Conservation (phyloP, 1,284 basidiomycete genomes). For the Microbotryum intermedium region DNA sequence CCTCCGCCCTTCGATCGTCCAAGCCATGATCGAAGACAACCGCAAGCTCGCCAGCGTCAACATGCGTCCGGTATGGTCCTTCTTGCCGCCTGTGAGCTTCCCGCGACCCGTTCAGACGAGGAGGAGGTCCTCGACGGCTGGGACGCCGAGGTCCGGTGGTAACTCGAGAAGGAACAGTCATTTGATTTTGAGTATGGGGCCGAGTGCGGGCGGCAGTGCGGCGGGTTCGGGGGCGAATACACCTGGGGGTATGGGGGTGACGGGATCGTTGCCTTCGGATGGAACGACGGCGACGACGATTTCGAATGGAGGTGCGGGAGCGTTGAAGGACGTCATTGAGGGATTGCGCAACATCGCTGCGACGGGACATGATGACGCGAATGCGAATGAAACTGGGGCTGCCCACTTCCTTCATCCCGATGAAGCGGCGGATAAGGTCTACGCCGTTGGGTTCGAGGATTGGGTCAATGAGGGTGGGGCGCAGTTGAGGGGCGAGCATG, state of each 20-base stretch:
- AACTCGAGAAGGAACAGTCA: not conserved
- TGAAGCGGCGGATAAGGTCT: not conserved
- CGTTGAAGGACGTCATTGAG: constrained; percentile 3
- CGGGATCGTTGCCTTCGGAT: too few species aligned
- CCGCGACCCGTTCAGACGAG: not conserved
- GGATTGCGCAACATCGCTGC: not conserved
- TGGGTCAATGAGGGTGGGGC: constrained; percentile 31
- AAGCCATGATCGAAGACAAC: constrained; percentile 27
- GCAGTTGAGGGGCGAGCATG: constrained; percentile 35
- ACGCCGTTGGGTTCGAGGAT: constrained; percentile 26
- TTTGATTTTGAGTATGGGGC: too few species aligned
- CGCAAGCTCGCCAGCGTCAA: constrained; percentile 15
- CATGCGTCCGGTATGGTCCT: constrained; percentile 16
- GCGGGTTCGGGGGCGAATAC: too few species aligned
- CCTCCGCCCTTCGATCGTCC: constrained; percentile 27
- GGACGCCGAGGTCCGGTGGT: not conserved
- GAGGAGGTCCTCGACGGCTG: not conserved
- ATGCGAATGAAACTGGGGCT: too few species aligned
- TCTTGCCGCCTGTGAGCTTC: constrained; percentile 11
- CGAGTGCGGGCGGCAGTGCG: too few species aligned
- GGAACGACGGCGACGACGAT: not conserved
- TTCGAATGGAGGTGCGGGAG: not conserved
- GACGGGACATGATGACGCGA: not conserved
- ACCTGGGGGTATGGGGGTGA: too few species aligned
- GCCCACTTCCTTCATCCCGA: too few species aligned